Percentiles rank a stretch among this genome's conserved stretches.
Conservation (phyloP, 805 yeast species). For the Debaryomyces hansenii region DNA sequence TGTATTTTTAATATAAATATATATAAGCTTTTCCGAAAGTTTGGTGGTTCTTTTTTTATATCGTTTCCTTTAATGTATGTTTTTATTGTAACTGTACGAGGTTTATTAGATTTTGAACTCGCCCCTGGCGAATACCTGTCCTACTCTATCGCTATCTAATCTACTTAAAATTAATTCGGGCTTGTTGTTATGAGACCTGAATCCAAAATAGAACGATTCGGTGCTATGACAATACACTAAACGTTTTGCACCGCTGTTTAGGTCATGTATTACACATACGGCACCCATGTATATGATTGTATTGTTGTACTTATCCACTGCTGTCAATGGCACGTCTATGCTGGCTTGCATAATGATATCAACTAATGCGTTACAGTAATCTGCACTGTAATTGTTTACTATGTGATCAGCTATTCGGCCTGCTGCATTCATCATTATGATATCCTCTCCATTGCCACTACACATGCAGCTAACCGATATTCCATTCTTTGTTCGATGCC, state of each 20-base stretch:
- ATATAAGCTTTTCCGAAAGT: background rate
- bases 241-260: slow-evolving; percentile 3
- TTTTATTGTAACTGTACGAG: slow-evolving; percentile 1
- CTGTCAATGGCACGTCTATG: slow-evolving; percentile 5
- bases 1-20: slow-evolving; percentile 8
- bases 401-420: slow-evolving; percentile 34
- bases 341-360: slow-evolving; percentile 12
- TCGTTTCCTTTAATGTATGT: slow-evolving; percentile 14
- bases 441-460: slow-evolving; percentile 61
- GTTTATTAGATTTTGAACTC: slow-evolving; percentile 13
- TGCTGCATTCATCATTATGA: slow-evolving; percentile 30
- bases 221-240: slow-evolving; percentile 40
- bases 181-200: slow-evolving; percentile 9
- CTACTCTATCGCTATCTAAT: slow-evolving; percentile 13
- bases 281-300: slow-evolving; percentile 31
- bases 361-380: slow-evolving; percentile 18
- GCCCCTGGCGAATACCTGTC: slow-evolving; percentile 25
- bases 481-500: slow-evolving; percentile 13
- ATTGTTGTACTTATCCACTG: slow-evolving; percentile 1
- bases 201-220: slow-evolving; percentile 36
- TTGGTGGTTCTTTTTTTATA: slow-evolving; percentile 7
- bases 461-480: slow-evolving; percentile 37
- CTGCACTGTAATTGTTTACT: slow-evolving; percentile 13
- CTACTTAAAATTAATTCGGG: slow-evolving; percentile 26
- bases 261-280: slow-evolving; percentile 19